Conservation (phyloP, 805 yeast genomes). For the Kodamaea kakaduensis region DNA sequence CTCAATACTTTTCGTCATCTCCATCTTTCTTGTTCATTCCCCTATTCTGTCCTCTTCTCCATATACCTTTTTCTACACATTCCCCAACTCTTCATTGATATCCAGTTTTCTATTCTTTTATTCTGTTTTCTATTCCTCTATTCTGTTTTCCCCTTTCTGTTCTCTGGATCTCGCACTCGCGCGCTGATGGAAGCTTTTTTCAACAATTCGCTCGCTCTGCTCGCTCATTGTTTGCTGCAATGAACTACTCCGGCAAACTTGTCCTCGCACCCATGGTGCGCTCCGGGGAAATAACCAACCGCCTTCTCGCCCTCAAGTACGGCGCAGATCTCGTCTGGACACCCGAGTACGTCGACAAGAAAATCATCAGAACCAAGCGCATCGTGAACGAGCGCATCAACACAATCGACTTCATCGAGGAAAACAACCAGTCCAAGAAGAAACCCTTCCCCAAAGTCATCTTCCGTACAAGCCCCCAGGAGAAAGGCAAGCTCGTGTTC, state of each 20-base stretch:
- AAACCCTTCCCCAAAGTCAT: conserved; percentile 54
- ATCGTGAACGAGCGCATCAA: conserved; percentile 50
- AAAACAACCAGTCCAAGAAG: conserved; percentile 27
- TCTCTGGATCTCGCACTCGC: no score
- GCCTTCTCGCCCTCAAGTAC: conserved; percentile 71
- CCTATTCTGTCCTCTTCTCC: no score
- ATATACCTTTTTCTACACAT: no score
- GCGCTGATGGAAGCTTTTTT: no score
- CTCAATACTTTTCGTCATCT: no score
- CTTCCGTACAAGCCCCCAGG: conserved; percentile 72
- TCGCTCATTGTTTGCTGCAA: no score
- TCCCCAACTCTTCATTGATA: no score
- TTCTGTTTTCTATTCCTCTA: no score
- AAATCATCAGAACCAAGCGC: conserved; percentile 67
- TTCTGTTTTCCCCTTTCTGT: no score
- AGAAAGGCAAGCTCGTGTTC: conserved; percentile 67
- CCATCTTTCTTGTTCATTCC: no score
- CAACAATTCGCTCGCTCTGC: no score
- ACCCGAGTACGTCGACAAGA: conserved; percentile 91
- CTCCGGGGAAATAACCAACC: conserved; percentile 88
- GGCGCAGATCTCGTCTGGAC: conserved; percentile 96
- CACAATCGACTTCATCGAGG: conserved; percentile 55
- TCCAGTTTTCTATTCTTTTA: no score
- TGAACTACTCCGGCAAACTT: conserved; percentile 69
- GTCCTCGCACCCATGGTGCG: conserved; percentile 97